Conservation (phyloP, 2,329 filamentous ascomycete genomes). For the Fusarium chuoi region DNA sequence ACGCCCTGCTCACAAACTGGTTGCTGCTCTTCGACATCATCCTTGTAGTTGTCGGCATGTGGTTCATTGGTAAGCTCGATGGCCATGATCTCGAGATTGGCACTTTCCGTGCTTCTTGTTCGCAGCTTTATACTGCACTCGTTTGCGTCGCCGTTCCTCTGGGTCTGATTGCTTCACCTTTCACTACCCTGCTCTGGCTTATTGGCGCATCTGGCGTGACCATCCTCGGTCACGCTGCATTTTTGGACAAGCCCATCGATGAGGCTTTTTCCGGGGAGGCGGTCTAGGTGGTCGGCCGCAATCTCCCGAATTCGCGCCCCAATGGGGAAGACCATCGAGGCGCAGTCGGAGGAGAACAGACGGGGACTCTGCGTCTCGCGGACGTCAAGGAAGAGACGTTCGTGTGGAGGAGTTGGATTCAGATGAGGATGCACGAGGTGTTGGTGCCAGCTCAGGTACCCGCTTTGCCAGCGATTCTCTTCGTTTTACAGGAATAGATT, state of each 20-base stretch:
- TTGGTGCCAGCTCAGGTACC: conserved; percentile 59
- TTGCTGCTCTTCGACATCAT: conserved; percentile 91
- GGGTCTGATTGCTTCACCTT: conserved; percentile 84
- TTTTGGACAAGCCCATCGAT: conserved; percentile 99
- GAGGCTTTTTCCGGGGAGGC: conserved; percentile 99
- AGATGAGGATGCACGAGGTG: conserved; percentile 67
- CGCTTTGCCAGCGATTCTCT: conserved; percentile 69
- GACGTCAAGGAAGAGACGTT: conserved; percentile 48
- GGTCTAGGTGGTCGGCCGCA: conserved; percentile 99
- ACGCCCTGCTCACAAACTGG: conserved; percentile 90
- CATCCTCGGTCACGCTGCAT: conserved; percentile 92
- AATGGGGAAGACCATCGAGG: conserved; percentile 99
- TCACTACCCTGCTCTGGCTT: conserved; percentile 90
- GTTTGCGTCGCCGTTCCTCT: conserved; percentile 86
- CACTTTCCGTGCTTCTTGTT: conserved; percentile 82
- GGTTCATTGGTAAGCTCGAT: conserved; percentile 88
- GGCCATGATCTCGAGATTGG: conserved; percentile 90
- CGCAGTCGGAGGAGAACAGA: conserved; percentile 75
- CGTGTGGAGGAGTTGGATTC: conserved; percentile 75
- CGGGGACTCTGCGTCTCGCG: conserved; percentile 55
- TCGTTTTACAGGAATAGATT: conserved; percentile 69
- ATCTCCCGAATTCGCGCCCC: conserved; percentile 94
- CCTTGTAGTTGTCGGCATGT: conserved; percentile 87
- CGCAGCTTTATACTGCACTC: conserved; percentile 92
- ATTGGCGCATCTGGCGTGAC: conserved; percentile 94